Evolutionary conservation across 1,284 basidiomycete genomes (phyloP).

Genomic region (Flammula alnicola): DNA sequence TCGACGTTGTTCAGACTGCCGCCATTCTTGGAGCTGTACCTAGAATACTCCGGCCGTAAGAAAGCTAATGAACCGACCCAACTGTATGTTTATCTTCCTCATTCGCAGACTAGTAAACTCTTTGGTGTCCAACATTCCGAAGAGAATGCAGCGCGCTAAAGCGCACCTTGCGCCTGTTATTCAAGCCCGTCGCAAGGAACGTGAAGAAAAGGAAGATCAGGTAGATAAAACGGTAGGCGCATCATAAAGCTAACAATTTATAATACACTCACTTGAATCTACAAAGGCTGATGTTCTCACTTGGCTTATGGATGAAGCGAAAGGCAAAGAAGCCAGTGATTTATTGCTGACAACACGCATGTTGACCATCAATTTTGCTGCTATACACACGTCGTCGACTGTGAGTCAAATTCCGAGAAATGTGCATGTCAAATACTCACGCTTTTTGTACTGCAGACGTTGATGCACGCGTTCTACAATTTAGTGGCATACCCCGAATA

Average conservation of each 20-base stretch:
- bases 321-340: constrained; percentile 11
- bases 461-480: constrained; percentile 39
- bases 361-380: constrained; percentile 31
- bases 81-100: background rate
- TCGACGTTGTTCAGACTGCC: constrained; percentile 5
- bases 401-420: constrained; percentile 11
- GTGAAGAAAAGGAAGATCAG: constrained; percentile 11
- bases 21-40: constrained; percentile 3
- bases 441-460: constrained; percentile 6
- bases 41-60: constrained; percentile 15
- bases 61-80: background rate
- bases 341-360: constrained; percentile 22
- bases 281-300: constrained; percentile 12
- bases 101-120: constrained; percentile 13
- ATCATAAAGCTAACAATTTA: too few relatives aligned
- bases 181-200: constrained; percentile 37
- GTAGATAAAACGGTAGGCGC: constrained; percentile 8
- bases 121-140: constrained; percentile 25
- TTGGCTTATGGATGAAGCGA: constrained; percentile 19
- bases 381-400: constrained; percentile 29
- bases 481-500: constrained; percentile 40
- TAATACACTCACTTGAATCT: too few relatives aligned
- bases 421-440: too few relatives aligned
- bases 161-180: constrained; percentile 41
- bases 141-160: constrained; percentile 30